Evolutionary conservation across 495 filamentous ascomycete species (phyloP).

Genomic region (Podospora sp.): DNA sequence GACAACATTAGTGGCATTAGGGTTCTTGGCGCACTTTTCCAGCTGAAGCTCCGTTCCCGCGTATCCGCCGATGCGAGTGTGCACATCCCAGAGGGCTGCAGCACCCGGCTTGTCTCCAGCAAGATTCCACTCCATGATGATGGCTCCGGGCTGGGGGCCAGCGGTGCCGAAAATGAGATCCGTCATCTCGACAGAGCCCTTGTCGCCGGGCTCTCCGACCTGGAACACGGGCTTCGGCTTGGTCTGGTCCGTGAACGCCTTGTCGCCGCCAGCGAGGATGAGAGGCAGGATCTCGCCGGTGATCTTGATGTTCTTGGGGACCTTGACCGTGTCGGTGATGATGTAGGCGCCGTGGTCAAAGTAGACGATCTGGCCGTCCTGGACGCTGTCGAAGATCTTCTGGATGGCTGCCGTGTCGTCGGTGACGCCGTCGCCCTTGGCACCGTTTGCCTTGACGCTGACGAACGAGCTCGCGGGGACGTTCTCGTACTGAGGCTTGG

Average conservation of each 20-base stretch:
- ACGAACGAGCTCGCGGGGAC: conserved; percentile 62
- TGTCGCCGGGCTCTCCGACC: conserved; percentile 77
- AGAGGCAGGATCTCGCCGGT: conserved; percentile 91
- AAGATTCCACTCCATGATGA: conserved; percentile 91
- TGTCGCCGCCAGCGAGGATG: conserved; percentile 75
- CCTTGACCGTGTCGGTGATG: conserved; percentile 77
- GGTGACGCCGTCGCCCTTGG: conserved; percentile 73
- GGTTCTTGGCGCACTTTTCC: conserved; percentile 72
- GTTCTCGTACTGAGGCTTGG: conserved; percentile 74
- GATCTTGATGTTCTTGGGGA: conserved; percentile 78
- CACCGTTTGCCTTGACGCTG: conserved; percentile 75
- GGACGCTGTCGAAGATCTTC: conserved; percentile 63
- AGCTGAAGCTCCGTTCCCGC: conserved; percentile 80
- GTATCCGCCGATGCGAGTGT: conserved; percentile 82
- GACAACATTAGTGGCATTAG: conserved; percentile 57
- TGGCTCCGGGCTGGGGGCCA: conserved; percentile 79
- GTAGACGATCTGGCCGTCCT: conserved; percentile 71
- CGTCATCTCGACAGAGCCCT: conserved; percentile 78
- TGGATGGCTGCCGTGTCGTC: conserved; percentile 77
- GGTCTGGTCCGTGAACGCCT: conserved; percentile 66
- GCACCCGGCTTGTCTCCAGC: conserved; percentile 66
- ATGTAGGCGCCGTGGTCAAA: conserved; percentile 92
- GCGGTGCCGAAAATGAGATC: conserved; percentile 81
- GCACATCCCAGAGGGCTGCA: conserved; percentile 87
- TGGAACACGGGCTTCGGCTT: conserved; percentile 75